Percentiles rank a stretch among this genome's conserved stretches.
These are phyloP conservation scores for Pulveroboletus ravenelii DNA, from an alignment of 768 basidiomycete genomes.

Conservation along the genomic window DNA sequence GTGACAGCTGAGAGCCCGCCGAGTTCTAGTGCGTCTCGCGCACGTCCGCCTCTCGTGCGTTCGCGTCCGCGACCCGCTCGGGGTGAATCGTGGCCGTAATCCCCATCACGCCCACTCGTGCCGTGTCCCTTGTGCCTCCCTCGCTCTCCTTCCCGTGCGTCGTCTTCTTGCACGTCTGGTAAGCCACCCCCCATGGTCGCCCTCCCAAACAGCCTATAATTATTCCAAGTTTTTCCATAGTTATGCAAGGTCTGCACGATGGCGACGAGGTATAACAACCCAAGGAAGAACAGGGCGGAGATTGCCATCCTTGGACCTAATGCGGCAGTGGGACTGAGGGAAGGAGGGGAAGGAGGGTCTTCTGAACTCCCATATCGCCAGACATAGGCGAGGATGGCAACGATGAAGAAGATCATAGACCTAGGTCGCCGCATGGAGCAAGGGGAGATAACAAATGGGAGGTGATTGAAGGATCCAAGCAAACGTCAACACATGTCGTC, in stretches of 20 bases:
- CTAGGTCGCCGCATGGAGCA: slow-evolving; percentile 23
- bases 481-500: background rate
- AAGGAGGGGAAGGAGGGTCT: slow-evolving; percentile 34
- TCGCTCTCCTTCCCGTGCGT: slow-evolving; percentile 1
- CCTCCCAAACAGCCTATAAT: background rate
- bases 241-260: slow-evolving; percentile 59
- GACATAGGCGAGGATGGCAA: slow-evolving; percentile 59
- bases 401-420: slow-evolving; percentile 65
- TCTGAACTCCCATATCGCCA: slow-evolving; percentile 55
- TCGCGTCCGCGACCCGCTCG: slow-evolving; percentile 11
- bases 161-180: background rate
- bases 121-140: slow-evolving; percentile 3
- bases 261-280: slow-evolving; percentile 55
- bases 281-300: slow-evolving; percentile 50
- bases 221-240: slow-evolving; percentile 39
- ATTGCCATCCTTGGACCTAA: slow-evolving; percentile 53
- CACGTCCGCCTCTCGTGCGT: slow-evolving; percentile 2
- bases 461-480: background rate
- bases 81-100: background rate
- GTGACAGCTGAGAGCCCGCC: slow-evolving; percentile 23
- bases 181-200: background rate
- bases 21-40: slow-evolving; percentile 6
- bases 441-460: background rate
- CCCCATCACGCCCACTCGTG: background rate
- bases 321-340: slow-evolving; percentile 36